Conservation (phyloP, 1,139 yeast genomes). For the Yamadazyma kanchanaburiensis region DNA sequence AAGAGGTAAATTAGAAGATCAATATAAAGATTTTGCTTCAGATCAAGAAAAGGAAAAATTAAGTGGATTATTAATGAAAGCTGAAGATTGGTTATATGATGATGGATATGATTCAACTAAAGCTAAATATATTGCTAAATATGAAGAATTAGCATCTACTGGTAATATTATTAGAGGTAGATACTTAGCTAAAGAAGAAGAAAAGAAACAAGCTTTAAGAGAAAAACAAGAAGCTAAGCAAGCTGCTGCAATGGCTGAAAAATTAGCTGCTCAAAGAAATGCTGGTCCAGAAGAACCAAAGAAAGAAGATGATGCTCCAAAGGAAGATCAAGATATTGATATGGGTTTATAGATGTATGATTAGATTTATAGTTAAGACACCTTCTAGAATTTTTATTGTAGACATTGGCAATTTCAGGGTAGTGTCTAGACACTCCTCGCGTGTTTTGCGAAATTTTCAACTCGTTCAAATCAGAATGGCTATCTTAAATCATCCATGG, state of each 20-base stretch:
- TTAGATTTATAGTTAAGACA: neutral
- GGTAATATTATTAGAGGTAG: conserved; percentile 97
- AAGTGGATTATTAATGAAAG: conserved; percentile 66
- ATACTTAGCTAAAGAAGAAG: conserved; percentile 91
- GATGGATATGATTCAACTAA: conserved; percentile 96
- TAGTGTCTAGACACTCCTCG: no score
- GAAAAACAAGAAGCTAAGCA: conserved; percentile 86
- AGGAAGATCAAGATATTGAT: conserved; percentile 34
- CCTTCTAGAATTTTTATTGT: no score
- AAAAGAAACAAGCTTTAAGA: conserved; percentile 85
- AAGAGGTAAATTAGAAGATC: conserved; percentile 95
- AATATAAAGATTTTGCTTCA: conserved; percentile 83
- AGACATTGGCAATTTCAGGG: no score
- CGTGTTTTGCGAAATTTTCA: no score
- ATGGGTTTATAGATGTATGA: conserved; percentile 23
- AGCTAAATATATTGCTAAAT: conserved; percentile 96
- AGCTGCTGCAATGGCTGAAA: conserved; percentile 87
- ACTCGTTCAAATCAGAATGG: conserved; percentile 1
- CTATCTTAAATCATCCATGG: conserved; percentile 11
- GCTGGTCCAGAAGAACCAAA: conserved; percentile 29
- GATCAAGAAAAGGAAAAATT: conserved; percentile 86
- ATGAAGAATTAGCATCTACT: conserved; percentile 91
- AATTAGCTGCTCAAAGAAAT: conserved; percentile 78
- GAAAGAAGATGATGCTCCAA: conserved; percentile 21
- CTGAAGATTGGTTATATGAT: conserved; percentile 98